Conservation (phyloP, 805 yeast genomes). For the Saccharomycopsis fibuligera region DNA sequence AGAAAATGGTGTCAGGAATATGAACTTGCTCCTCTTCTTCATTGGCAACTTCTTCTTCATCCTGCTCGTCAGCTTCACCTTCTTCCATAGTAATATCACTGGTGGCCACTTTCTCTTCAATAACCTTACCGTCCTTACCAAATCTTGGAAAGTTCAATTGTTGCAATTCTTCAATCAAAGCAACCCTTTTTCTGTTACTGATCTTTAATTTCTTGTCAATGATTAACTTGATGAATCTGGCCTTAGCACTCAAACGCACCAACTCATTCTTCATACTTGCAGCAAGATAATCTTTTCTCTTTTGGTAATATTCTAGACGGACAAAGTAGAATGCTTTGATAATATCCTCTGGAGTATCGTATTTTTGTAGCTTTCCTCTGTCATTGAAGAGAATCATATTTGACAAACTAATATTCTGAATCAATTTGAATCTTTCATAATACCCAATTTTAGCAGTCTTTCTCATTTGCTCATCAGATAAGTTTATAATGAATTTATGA, state of each 20-base stretch:
- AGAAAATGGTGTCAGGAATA: slow-evolving; percentile 43
- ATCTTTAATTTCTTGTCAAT: slow-evolving; percentile 67
- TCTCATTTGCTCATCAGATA: slow-evolving; percentile 76
- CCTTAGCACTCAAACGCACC: slow-evolving; percentile 72
- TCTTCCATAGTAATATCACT: slow-evolving; percentile 33
- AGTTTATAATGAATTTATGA: slow-evolving; percentile 70
- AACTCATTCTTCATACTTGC: slow-evolving; percentile 66
- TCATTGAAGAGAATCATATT: slow-evolving; percentile 97
- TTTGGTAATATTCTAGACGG: slow-evolving; percentile 84
- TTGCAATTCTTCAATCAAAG: slow-evolving; percentile 57
- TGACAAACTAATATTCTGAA: slow-evolving; percentile 58
- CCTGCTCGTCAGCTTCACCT: slow-evolving; percentile 35
- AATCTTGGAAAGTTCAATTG: slow-evolving; percentile 68
- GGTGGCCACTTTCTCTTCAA: slow-evolving; percentile 18
- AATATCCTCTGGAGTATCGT: slow-evolving; percentile 69
- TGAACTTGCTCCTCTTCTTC: slow-evolving; percentile 35
- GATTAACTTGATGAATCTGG: slow-evolving; percentile 85
- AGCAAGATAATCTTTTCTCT: slow-evolving; percentile 76
- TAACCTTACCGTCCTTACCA: slow-evolving; percentile 31
- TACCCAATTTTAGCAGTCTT: slow-evolving; percentile 71
- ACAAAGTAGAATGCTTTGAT: slow-evolving; percentile 79
- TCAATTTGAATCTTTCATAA: slow-evolving; percentile 76
- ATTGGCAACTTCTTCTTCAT: slow-evolving; percentile 29
- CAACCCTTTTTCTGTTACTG: slow-evolving; percentile 65
- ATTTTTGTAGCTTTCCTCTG: slow-evolving; percentile 77